Evolutionary conservation across 2,329 filamentous ascomycete genomes (phyloP), one percentile per base, ranked within the genome.

Genomic region (Helotiales sp.): DNA sequence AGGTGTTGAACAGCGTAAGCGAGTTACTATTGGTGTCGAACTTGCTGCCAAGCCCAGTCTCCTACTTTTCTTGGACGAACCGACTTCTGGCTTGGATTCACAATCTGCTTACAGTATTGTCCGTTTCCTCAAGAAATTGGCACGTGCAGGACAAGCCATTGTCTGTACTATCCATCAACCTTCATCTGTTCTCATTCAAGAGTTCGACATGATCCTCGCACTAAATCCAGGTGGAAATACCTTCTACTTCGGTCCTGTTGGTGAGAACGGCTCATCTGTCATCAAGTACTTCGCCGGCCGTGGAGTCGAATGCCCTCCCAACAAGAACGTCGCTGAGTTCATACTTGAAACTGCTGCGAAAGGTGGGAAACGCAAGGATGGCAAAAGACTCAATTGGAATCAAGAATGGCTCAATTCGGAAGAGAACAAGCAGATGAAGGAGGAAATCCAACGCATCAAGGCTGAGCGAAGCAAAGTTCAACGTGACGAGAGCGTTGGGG

Each of bases 101-200:
- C 87, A 90, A 64, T 84, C 83, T 1, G 86, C 88, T 0, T 88
- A 80, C 71, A 86, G 81, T 0, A 89, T 90, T 58, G 79, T 89
- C 3, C 78, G 82, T 1, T 89, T 90, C 74, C 68, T 90, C 55
- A 85, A 84, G 74, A 90, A 90, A 69, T 77, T 90, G 2, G 79
- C 84, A 5, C 75, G 79, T 7, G 83, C 85, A 12, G 87, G 87
- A 1, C 86, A 90, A 67, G 87, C 87, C 7, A 89, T 91, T 61
- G 77, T 91, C 52, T 90, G 87, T 72, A 90, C 87, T 0, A 90
- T 90, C 54, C 87, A 90, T 67, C 87, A 90, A 67, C 87, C 87
- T 3, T 87, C 83, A 2, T 86, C 84, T 1, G 80, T 88, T 58
- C 76, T 90, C 2, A 85, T 90, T 56, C 81, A 89, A 67, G 81